A percentile compares a stretch with the other conserved stretches of the same genome.
Conservation (phyloP, 805 yeast genomes). For the Ogataea philodendri region DNA sequence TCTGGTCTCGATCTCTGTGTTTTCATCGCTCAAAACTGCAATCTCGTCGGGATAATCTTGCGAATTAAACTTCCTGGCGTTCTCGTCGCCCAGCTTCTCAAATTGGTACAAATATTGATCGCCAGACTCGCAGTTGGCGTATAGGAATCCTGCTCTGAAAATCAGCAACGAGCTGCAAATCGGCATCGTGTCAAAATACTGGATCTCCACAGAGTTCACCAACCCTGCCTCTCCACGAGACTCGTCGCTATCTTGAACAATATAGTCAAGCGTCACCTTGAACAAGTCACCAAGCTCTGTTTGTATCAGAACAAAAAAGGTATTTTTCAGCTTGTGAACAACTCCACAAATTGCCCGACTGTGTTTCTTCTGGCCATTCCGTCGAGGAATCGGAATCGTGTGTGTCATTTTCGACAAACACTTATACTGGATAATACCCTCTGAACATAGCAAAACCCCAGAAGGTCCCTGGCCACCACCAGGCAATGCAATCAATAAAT, state of each 20-base stretch:
- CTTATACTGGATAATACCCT: conserved; percentile 51
- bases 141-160: conserved; percentile 73
- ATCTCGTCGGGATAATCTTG: conserved; percentile 36
- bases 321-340: conserved; percentile 61
- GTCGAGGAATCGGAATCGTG: conserved; percentile 55
- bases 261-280: conserved; percentile 55
- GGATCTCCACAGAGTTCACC: conserved; percentile 45
- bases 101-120: conserved; percentile 76
- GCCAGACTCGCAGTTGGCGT: conserved; percentile 60
- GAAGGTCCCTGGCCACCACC: conserved; percentile 68
- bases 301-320: conserved; percentile 71
- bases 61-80: conserved; percentile 34
- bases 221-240: conserved; percentile 33
- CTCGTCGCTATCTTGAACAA: conserved; percentile 40
- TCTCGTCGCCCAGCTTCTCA: conserved; percentile 64
- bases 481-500: conserved; percentile 64
- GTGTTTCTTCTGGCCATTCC: conserved; percentile 30
- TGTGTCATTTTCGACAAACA: conserved; percentile 36
- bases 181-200: conserved; percentile 78
- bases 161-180: conserved; percentile 53
- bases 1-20: conserved; percentile 31
- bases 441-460: conserved; percentile 66
- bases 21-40: conserved; percentile 27
- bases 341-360: conserved; percentile 52
- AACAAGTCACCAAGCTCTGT: conserved; percentile 70